Conservation (phyloP, 768 basidiomycete genomes). For the Calocera viscosa region DNA sequence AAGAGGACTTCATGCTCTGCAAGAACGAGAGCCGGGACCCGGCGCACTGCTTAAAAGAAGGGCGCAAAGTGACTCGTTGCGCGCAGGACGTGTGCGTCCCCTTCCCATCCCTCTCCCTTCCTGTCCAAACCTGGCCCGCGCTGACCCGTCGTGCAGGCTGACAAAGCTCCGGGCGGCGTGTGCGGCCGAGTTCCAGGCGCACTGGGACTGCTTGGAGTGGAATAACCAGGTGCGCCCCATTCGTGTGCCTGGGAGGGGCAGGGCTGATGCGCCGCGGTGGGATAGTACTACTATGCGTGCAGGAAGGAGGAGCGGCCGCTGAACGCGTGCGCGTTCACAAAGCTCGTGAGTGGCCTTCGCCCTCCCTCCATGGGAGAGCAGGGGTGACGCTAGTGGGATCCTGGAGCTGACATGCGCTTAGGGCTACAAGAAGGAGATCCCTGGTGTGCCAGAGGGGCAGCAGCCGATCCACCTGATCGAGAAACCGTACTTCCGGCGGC, state of each 20-base stretch:
- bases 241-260: background rate
- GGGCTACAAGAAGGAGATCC: constrained; percentile 86
- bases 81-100: constrained; percentile 67
- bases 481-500: constrained; percentile 65
- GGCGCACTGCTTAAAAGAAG: constrained; percentile 88
- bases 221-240: constrained; percentile 74
- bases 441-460: constrained; percentile 71
- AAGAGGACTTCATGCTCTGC: constrained; percentile 98
- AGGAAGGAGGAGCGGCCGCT: constrained; percentile 76
- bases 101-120: background rate
- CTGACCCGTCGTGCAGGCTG: constrained; percentile 43
- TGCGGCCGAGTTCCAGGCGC: constrained; percentile 68
- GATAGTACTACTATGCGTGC: constrained; percentile 76
- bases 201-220: constrained; percentile 88
- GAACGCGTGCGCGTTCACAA: constrained; percentile 93
- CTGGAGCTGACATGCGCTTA: constrained; percentile 28
- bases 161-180: constrained; percentile 90
- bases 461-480: constrained; percentile 79
- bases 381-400: no score
- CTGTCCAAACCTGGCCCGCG: background rate
- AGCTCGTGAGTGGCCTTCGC: constrained; percentile 55
- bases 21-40: constrained; percentile 85
- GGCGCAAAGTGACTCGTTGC: constrained; percentile 88
- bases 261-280: background rate
- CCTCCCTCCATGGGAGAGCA: no score